Conservation (phyloP, 2,329 filamentous ascomycete genomes). For the Nemania diffusa region DNA sequence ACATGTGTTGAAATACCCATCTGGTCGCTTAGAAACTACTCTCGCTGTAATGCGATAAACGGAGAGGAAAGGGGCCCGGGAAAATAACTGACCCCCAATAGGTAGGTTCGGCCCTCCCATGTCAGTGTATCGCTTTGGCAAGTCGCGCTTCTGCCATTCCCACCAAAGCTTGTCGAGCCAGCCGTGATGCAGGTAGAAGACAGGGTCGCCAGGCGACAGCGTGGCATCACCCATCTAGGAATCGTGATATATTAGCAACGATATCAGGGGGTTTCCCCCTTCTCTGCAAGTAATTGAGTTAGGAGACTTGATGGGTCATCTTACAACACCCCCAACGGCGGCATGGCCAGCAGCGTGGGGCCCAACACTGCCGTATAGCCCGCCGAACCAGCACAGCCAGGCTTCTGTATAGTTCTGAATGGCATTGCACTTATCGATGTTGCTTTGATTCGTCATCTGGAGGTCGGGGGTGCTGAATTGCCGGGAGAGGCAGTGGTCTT, state of each 20-base stretch:
- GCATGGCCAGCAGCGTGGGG: constrained; percentile 28
- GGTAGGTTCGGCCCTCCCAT: constrained; percentile 41
- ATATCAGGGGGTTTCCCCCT: no score
- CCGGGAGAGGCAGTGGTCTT: constrained; percentile 24
- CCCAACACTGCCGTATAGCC: constrained; percentile 9
- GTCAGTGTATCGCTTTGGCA: constrained; percentile 40
- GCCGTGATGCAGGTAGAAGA: constrained; percentile 49
- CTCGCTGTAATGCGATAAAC: no score
- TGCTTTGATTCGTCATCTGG: constrained; percentile 18
- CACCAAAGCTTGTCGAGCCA: constrained; percentile 48
- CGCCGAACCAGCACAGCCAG: constrained; percentile 26
- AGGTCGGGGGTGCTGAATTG: constrained; percentile 12
- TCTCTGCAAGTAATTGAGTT: background rate
- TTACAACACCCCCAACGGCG: constrained; percentile 25
- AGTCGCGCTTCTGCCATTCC: constrained; percentile 45
- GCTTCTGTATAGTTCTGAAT: constrained; percentile 21
- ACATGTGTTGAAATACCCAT: no score
- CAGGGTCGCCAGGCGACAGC: constrained; percentile 49
- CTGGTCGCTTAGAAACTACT: no score
- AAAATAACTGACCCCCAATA: constrained; percentile 17
- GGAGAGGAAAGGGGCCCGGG: background rate
- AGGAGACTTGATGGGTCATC: background rate
- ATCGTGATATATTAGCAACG: background rate
- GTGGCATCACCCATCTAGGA: constrained; percentile 35
- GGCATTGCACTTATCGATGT: constrained; percentile 25